phyloP scores from a whole-genome alignment of 2,329 filamentous ascomycete species.

The Lasiodiplodia hormozganensis region DNA sequence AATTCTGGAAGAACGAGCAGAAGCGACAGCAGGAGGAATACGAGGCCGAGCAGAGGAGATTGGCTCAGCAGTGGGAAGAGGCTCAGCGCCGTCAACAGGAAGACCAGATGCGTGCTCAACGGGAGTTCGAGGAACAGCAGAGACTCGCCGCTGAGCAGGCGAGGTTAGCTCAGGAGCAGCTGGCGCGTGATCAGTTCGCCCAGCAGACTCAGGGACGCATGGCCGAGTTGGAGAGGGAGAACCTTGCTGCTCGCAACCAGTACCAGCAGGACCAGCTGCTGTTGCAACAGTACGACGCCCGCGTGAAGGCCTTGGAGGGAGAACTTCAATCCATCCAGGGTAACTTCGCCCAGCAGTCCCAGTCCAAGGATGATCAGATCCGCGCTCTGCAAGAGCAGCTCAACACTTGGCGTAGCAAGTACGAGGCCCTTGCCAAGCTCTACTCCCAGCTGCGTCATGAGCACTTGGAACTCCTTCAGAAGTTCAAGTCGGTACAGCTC shows the following conservation, averaged over 20 bases:
- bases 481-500: slow-evolving; percentile 93
- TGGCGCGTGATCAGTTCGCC: slow-evolving; percentile 85
- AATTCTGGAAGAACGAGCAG: slow-evolving; percentile 97
- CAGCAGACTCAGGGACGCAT: slow-evolving; percentile 96
- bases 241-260: slow-evolving; percentile 90
- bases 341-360: slow-evolving; percentile 83
- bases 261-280: slow-evolving; percentile 98
- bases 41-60: slow-evolving; percentile 87
- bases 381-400: slow-evolving; percentile 92
- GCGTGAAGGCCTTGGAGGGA: slow-evolving; percentile 89
- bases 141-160: slow-evolving; percentile 87
- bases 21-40: slow-evolving; percentile 92
- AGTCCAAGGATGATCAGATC: slow-evolving; percentile 94
- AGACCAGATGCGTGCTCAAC: slow-evolving; percentile 82
- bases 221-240: slow-evolving; percentile 93
- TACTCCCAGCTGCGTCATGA: slow-evolving; percentile 96
- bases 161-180: slow-evolving; percentile 85
- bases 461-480: slow-evolving; percentile 92
- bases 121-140: slow-evolving; percentile 97
- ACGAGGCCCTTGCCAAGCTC: slow-evolving; percentile 93
- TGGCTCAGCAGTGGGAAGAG: slow-evolving; percentile 86
- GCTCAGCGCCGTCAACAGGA: slow-evolving; percentile 83
- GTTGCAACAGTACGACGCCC: slow-evolving; percentile 92
- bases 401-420: slow-evolving; percentile 97
- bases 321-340: slow-evolving; percentile 83